Base-by-base conservation (phyloP, 2,329 filamentous ascomycete species). In the Apiospora arundinis region DNA sequence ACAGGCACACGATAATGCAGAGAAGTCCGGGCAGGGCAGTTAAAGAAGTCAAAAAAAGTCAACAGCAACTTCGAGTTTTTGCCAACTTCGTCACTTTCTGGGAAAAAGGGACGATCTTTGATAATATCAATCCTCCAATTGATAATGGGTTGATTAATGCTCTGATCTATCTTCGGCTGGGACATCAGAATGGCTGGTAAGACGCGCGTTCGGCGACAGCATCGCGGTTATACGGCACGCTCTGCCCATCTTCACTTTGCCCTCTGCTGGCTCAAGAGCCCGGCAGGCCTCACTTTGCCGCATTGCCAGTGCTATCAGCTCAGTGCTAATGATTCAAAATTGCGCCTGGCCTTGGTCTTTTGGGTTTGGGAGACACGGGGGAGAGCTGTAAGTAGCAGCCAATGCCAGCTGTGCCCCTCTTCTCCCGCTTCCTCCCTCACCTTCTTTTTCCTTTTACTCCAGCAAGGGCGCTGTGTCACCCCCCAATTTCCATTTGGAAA, bases 141-240 rank as follows among this genome's bases (percentile, higher is more conserved):
- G 32, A 63, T 37, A 63, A 63, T 63, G 56, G 32, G 5, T 63
- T 63, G 28, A n/a, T 63, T 23, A 12, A 40, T 63, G 56, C 56
- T 63, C 56, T 63, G 56, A 60, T 60, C 28, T 60, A 37, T 45
- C 52, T 28, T 18, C 28, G 14, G 4, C 25, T 60, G 32, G 52
- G 52, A 21, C 52, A 37, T 2, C 32, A 12, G 32, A 63, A 63
- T 14, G 56, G 56, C 56, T n/a, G 56, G 32, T 7, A 18, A 63
- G 56, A 40, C 56, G 56, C 56, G 56, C 56, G 56, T 63, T 63
- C 56, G 56, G 49, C 56, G 56, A 63, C 28, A 40, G 32, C 56
- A 40, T 63, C 56, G 21, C 56, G 56, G 56, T 63, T 63, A 63
- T 63, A 63, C 56, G 56, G 56, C 56, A 63, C 56, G 32, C 56